These are phyloP conservation scores for Cantharellus cinnabarinus DNA, from an alignment of 768 basidiomycete genomes.

Conservation along the genomic window DNA sequence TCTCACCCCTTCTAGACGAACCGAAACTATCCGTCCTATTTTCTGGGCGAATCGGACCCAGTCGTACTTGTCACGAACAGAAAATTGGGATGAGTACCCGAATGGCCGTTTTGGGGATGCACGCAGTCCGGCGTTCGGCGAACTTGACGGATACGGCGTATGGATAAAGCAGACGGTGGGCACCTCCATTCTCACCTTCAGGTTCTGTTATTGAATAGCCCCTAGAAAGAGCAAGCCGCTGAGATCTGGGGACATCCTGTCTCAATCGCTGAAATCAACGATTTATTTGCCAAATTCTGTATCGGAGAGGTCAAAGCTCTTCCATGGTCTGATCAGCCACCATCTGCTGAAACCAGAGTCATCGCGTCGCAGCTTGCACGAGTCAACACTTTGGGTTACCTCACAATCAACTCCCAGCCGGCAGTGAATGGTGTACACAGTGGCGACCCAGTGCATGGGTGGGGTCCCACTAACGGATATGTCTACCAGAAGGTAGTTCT, in stretches of 20 bases:
- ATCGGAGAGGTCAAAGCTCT: slow-evolving; percentile 46
- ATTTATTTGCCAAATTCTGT: slow-evolving; percentile 76
- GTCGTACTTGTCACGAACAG: slow-evolving; percentile 87
- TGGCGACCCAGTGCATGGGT: slow-evolving; percentile 70
- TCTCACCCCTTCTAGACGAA: slow-evolving; percentile 77
- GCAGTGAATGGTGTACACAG: slow-evolving; percentile 80
- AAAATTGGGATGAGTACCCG: slow-evolving; percentile 99
- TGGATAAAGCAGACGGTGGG: slow-evolving; percentile 75
- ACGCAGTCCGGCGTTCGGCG: slow-evolving; percentile 92
- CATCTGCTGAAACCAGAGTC: slow-evolving; percentile 60
- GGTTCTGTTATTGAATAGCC: slow-evolving; percentile 4
- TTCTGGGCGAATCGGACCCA: slow-evolving; percentile 97
- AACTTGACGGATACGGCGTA: slow-evolving; percentile 90
- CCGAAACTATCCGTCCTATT: slow-evolving; percentile 88
- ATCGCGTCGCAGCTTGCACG: slow-evolving; percentile 62
- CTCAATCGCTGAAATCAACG: slow-evolving; percentile 38
- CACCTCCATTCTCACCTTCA: neutral
- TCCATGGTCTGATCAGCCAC: slow-evolving; percentile 89
- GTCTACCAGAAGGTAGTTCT: slow-evolving; percentile 73
- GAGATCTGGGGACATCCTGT: slow-evolving; percentile 76
- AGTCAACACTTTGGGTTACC: slow-evolving; percentile 80
- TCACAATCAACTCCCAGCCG: slow-evolving; percentile 95
- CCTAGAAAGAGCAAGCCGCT: slow-evolving; percentile 66
- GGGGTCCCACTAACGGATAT: slow-evolving; percentile 87
- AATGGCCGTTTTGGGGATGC: slow-evolving; percentile 98